phyloP scores from a whole-genome alignment of 768 basidiomycete species.

The Russula sp. region DNA sequence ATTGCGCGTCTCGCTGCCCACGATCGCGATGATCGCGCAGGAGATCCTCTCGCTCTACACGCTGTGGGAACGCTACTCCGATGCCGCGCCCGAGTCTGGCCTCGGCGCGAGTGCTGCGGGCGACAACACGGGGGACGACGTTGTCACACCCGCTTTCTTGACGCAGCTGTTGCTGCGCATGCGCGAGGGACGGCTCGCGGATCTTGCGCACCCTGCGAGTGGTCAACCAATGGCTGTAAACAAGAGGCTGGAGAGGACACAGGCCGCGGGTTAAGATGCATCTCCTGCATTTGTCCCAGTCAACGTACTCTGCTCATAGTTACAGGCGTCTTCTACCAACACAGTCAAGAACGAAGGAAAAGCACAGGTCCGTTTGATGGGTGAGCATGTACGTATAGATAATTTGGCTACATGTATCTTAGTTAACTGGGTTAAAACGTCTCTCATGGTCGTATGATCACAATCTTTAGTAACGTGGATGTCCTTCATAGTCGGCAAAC shows the following conservation, averaged over 20 bases:
- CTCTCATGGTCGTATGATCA: not conserved
- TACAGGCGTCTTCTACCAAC: not conserved
- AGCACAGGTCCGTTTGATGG: not conserved
- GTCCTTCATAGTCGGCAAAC: constrained; percentile 44
- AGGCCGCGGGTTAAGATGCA: constrained; percentile 43
- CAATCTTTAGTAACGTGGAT: not conserved
- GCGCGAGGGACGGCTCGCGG: constrained; percentile 56
- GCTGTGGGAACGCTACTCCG: constrained; percentile 80
- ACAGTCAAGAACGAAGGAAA: not conserved
- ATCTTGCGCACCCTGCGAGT: constrained; percentile 43
- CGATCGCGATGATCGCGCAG: constrained; percentile 79
- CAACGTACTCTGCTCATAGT: not conserved
- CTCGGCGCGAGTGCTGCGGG: constrained; percentile 13
- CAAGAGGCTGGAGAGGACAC: constrained; percentile 66
- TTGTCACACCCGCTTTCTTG: constrained; percentile 54
- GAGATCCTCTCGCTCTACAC: constrained; percentile 88
- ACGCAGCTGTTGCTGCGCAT: constrained; percentile 52
- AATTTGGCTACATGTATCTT: not conserved
- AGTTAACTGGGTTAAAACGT: not conserved
- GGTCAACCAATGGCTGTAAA: constrained; percentile 53
- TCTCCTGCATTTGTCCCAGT: not conserved
- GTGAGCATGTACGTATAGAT: not conserved
- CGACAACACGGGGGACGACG: constrained; percentile 22
- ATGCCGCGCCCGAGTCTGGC: constrained; percentile 39
- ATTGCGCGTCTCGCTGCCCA: constrained; percentile 76